Evolutionary conservation across 176 grass and related monocot genomes (phyloP).

Genomic region (Carex pumila): DNA sequence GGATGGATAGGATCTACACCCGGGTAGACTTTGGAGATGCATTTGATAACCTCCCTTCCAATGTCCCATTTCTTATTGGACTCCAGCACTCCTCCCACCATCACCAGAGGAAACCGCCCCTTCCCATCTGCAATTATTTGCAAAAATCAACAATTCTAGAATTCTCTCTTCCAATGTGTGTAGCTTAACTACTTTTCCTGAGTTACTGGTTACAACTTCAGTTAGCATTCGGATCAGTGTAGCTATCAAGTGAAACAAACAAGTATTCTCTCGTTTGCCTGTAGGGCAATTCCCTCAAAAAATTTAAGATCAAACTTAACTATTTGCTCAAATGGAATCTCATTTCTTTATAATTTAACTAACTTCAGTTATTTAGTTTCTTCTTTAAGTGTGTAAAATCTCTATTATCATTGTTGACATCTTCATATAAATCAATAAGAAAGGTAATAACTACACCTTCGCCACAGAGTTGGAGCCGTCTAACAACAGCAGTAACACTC

Average conservation of each 20-base stretch:
- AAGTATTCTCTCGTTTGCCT: not conserved
- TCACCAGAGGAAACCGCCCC: constrained; percentile 76
- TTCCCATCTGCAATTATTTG: constrained; percentile 66
- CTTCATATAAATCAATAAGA: constrained; percentile 4
- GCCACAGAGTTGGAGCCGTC: constrained; percentile 74
- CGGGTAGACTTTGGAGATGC: constrained; percentile 70
- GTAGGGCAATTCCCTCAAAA: not conserved
- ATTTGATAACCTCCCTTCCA: constrained; percentile 65
- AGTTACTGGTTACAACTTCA: not conserved
- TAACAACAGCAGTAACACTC: constrained; percentile 84
- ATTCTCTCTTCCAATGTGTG: not conserved
- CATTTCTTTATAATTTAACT: not conserved
- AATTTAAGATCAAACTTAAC: not conserved
- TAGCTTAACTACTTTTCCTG: not conserved
- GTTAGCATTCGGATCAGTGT: not conserved
- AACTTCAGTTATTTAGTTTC: not conserved
- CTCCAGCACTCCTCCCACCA: constrained; percentile 93
- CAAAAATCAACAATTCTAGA: constrained; percentile 9
- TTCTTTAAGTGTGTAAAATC: not conserved
- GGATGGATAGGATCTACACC: constrained; percentile 65
- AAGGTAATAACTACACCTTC: constrained; percentile 42
- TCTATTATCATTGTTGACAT: not conserved
- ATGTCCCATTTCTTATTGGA: constrained; percentile 92
- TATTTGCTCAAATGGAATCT: not conserved
- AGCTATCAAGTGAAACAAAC: not conserved